These are phyloP conservation scores for Fusarium brachygibbosum DNA, from an alignment of 2,329 filamentous ascomycete genomes.

Conservation along the genomic window DNA sequence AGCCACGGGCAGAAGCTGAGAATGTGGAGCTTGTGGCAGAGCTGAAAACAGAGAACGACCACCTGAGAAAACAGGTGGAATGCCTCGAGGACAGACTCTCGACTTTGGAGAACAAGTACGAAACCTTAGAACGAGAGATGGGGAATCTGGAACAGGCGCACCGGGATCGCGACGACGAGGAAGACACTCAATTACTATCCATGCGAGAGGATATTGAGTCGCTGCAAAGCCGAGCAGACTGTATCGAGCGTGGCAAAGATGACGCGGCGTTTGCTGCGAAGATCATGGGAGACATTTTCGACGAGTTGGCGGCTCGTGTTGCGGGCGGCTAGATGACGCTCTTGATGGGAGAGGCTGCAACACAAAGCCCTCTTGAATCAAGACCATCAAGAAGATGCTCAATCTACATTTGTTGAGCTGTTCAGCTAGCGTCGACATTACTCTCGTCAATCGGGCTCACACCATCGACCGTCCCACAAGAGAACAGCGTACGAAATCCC, in stretches of 20 bases:
- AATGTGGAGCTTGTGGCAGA: slow-evolving; percentile 1
- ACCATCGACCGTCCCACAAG: no score
- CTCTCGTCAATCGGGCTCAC: no score
- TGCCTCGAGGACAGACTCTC: no score
- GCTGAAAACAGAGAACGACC: no score
- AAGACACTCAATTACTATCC: slow-evolving; percentile 1
- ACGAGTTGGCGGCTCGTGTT: slow-evolving; percentile 4
- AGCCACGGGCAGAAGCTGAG: slow-evolving; percentile 1
- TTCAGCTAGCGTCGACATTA: no score
- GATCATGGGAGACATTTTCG: slow-evolving; percentile 10
- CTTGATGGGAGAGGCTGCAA: no score
- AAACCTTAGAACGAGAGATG: neutral
- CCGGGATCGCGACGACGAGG: neutral
- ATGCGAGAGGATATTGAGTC: slow-evolving; percentile 9
- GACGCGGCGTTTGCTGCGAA: slow-evolving; percentile 1
- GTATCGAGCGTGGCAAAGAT: slow-evolving; percentile 1
- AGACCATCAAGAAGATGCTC: no score
- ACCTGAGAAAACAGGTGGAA: no score
- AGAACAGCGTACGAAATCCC: no score
- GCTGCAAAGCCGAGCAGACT: neutral
- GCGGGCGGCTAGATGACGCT: slow-evolving; percentile 2
- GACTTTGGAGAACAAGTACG: slow-evolving; percentile 4
- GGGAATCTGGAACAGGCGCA: neutral
- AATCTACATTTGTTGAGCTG: no score
- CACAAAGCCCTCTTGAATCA: no score